Base-by-base conservation (phyloP, 345 rosid genomes). In the Rubroshorea leprosula region DNA sequence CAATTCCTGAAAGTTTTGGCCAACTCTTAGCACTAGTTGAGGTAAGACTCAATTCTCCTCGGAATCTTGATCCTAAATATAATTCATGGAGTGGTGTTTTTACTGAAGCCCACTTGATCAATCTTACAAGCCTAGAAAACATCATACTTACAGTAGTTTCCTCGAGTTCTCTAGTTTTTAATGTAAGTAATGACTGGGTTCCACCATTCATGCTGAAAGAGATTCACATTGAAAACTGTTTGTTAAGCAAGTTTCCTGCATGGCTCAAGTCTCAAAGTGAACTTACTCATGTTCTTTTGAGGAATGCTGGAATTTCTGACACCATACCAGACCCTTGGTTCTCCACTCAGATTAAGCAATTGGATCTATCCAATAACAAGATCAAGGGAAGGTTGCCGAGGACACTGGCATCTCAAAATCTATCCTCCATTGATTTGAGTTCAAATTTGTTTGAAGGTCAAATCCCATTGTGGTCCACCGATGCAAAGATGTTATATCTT, bases 21-120 rank as follows among this genome's bases (percentile, higher is more conserved):
- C 62, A 57, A 7, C n/a, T 52, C 14, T 38, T 61, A 5, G 60
- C 68, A 20, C 41, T 72, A 22, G 48, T 23, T 54, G 67, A 12
- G 22, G 6, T 20, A 1, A 2, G 17, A 72, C 67, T 50, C 8
- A 38, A 23, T 23, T 72, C 23, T 21, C 22, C 63, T 69, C 5
- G 4, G 0, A n/a, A 0, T 1, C 3, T 39, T 69, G 31, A 0
- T 29, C 49, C 13, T 69, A 23, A 20, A 25, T 0, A 6, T 6
- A 64, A 70, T 41, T 25, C 0, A 20, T 54, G 64, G 44, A 39
- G 48, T 13, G 67, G 67, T n/a, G 18, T n/a, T 0, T n/a, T 70
- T 16, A 54, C 50, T 16, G 58, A 64, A 23, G 31, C 29, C 39
- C 58, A 64, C n/a, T 21, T 65, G 15, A 18, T 15, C 1, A 61